Percentiles rank a stretch among this genome's conserved stretches.
phyloP scores from a whole-genome alignment of 148 eudicot genomes.

The Fagopyrum tataricum region DNA sequence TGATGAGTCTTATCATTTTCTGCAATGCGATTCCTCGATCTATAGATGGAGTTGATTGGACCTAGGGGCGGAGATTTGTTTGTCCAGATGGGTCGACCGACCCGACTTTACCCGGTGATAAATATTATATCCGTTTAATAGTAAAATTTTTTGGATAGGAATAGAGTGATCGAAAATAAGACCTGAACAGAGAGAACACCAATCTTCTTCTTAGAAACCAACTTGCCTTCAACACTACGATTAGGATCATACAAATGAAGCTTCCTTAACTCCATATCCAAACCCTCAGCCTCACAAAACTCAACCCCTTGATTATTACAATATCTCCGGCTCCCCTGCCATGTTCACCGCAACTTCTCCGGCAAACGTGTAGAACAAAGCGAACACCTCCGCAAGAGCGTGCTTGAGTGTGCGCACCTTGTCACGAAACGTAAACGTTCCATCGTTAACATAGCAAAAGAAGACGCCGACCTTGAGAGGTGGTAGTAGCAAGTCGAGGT shows the following conservation, averaged over 20 bases:
- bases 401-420: conserved; percentile 32
- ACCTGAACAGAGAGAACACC: conserved; percentile 73
- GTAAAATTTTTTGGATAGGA: too few relatives aligned
- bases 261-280: conserved; percentile 31
- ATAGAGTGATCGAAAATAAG: neutral
- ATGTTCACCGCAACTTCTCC: conserved; percentile 47
- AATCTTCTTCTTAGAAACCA: conserved; percentile 39
- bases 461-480: conserved; percentile 42
- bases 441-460: conserved; percentile 39
- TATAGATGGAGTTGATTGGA: conserved; percentile 78
- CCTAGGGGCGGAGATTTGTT: too few relatives aligned
- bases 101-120: too few relatives aligned
- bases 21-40: conserved; percentile 99
- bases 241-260: conserved; percentile 46
- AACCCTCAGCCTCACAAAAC: conserved; percentile 44
- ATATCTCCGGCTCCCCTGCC: conserved; percentile 59
- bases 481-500: conserved; percentile 52
- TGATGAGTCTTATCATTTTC: conserved; percentile 94
- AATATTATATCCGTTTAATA: too few relatives aligned
- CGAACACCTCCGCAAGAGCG: conserved; percentile 39
- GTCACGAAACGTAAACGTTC: neutral
- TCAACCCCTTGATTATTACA: conserved; percentile 74
- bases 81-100: too few relatives aligned
- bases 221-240: conserved; percentile 47
- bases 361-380: conserved; percentile 35